Evolutionary conservation across 1,139 yeast genomes (phyloP), one percentile per base, ranked within the genome.

Genomic region (Sugiyamaella pinicola): DNA sequence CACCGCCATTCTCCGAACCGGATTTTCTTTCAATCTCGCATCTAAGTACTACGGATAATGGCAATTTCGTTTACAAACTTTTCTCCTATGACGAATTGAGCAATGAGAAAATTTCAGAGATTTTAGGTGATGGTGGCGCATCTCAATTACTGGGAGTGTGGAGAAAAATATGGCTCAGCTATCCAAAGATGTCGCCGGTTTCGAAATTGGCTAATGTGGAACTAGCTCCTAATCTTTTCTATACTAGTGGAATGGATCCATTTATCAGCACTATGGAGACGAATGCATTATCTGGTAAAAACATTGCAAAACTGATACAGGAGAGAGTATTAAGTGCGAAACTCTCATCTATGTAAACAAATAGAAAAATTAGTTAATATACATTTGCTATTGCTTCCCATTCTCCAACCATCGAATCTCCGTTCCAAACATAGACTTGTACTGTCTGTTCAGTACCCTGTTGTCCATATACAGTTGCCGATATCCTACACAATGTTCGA

Each of bases 221-320:
- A 35, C 68, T 61, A 4, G 61, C 59, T 0, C 66, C 65, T 0
- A 54, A 75, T 8, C 74, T 75, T 69, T 75, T 44, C 35, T 60
- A 75, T 55, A 60, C 75, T 54, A 74, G 74, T 53, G 65, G 69
- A 1, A 74, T 77, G 64, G 81, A 77, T 56, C 63, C 69, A 3
- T 71, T 77, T 44, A 68, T 75, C 49, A 74, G 78, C 51, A 77
- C 80, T 1, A 75, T 77, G 80, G 81, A 77, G 55, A 76, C 81
- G 0, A 66, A 75, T n/a, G 74, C 78, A 1, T 59, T 77, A 28
- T 73, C 77, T 1, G 81, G 80, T 17, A 76, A 78, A 19, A 73
- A 72, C 51, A 76, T 74, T 12, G 63, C 63, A 3, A 37, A 47
- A 19, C 43, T 58, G 7, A 47, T 44, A 24, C 43, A 46, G 18